Evolutionary conservation across 805 yeast genomes (phyloP).

Genomic region (Clavispora carvajalis): DNA sequence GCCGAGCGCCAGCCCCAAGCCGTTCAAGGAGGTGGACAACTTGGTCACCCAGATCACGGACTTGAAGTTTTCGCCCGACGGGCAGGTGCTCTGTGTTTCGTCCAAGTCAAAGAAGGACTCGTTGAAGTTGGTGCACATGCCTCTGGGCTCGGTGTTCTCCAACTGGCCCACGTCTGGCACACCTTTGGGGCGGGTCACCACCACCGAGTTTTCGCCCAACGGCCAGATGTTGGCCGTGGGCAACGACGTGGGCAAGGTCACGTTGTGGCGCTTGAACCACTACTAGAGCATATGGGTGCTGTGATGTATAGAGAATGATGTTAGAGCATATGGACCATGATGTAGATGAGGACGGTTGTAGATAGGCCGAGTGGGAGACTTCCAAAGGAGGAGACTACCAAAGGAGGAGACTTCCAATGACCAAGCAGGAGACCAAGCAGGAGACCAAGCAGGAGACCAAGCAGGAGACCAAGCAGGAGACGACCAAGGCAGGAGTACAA

Average conservation of each 20-base stretch:
- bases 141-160: constrained; percentile 76
- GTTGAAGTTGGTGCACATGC: constrained; percentile 78
- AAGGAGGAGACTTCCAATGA: too few species aligned
- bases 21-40: constrained; percentile 67
- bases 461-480: too few species aligned
- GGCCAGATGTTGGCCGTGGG: constrained; percentile 84
- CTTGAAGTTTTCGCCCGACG: constrained; percentile 74
- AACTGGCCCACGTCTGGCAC: constrained; percentile 99
- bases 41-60: constrained; percentile 76
- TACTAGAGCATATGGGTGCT: too few species aligned
- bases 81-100: constrained; percentile 82
- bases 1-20: constrained; percentile 29
- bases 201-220: constrained; percentile 71
- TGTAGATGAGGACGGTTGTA: not conserved
- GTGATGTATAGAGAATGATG: not conserved
- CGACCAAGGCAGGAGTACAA: too few species aligned
- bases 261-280: constrained; percentile 86
- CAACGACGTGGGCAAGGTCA: constrained; percentile 83
- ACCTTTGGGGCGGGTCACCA: constrained; percentile 90
- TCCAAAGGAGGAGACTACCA: too few species aligned
- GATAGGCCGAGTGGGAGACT: too few species aligned
- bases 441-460: too few species aligned
- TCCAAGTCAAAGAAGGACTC: constrained; percentile 85
- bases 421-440: too few species aligned
- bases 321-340: not conserved